Base-by-base conservation (phyloP, 371 early-diverging fungal species). In the Mucor racemosus region DNA sequence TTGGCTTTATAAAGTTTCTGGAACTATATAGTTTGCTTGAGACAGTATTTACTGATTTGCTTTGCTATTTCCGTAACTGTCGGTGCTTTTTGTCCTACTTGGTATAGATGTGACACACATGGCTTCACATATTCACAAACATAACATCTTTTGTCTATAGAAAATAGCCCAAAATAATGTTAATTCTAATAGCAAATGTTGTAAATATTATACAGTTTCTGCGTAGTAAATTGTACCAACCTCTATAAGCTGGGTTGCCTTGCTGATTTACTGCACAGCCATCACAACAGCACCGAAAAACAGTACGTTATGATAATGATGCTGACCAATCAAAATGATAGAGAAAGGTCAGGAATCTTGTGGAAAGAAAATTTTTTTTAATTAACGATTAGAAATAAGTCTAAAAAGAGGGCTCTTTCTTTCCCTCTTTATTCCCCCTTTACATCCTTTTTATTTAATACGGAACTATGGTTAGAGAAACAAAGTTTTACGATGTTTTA, bases 401-500 rank as follows among this genome's bases (percentile, higher is more conserved):
- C 50, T 50, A 50, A 50, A 50, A 50, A 50, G 50, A 50, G 50
- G 26, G 50, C 26, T 50, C 26, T 26, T 50, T 11, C 10, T 50
- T 19, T 50, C 10, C 21, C 4, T 50, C 13, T 50, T 50, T 11
- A 21, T 50, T 26, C 50, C 26, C 38, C 34, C 60, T 21, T n/a
- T 46, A n/a, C 26, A 36, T 17, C 31, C 15, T 54, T 60, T 57
- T 60, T 19, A 53, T 66, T 63, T 54, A 17, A 38, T 35, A 50
- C 36, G 38, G 41, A 61, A 66, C 21, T 44, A 91, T 91, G 93
- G 92, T 89, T 56, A 89, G 88, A 68, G 94, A 94, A 60, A 93
- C 95, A 57, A 96, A 94, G 78, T 86, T 88, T 69, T 99, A 99
- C 85, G 98, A 99, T 65, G 74, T 89, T 21, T 91, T 99, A 42